These are phyloP conservation scores for Xylaria sp. DNA, from an alignment of 2,329 filamentous ascomycete genomes.

Conservation along the genomic window DNA sequence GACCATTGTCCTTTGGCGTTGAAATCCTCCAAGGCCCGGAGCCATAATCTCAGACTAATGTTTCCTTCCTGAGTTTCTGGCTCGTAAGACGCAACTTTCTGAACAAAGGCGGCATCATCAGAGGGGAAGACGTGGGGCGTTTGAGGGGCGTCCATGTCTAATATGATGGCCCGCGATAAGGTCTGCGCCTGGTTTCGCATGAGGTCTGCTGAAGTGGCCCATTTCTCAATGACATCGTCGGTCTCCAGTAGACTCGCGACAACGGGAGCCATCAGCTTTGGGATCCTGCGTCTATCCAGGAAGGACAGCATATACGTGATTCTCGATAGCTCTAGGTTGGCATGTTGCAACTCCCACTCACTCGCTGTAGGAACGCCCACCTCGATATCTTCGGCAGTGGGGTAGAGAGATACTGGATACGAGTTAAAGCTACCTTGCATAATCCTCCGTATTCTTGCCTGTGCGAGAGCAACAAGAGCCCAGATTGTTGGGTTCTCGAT, in stretches of 20 bases:
- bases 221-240: conserved; percentile 21
- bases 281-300: conserved; percentile 18
- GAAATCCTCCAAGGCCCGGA: conserved; percentile 23
- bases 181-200: conserved; percentile 24
- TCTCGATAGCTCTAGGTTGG: conserved; percentile 22
- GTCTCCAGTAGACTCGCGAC: conserved; percentile 11
- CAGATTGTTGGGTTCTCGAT: conserved; percentile 21
- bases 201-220: conserved; percentile 15
- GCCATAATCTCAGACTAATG: conserved; percentile 28
- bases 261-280: conserved; percentile 24
- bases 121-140: conserved; percentile 14
- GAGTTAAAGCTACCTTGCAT: conserved; percentile 20
- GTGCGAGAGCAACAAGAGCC: conserved; percentile 20
- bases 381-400: conserved; percentile 19
- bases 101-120: conserved; percentile 5
- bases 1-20: conserved; percentile 16
- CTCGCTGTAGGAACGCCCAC: background rate
- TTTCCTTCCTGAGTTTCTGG: conserved; percentile 22
- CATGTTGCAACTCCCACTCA: conserved; percentile 1
- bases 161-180: conserved; percentile 9
- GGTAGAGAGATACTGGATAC: conserved; percentile 22
- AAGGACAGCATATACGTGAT: conserved; percentile 20
- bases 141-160: conserved; percentile 22
- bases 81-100: conserved; percentile 21
- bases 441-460: conserved; percentile 22